Percentiles rank a stretch among this genome's conserved stretches.
These are phyloP conservation scores for Sporothrix mexicana DNA, from an alignment of 2,329 filamentous ascomycete genomes.

Conservation along the genomic window DNA sequence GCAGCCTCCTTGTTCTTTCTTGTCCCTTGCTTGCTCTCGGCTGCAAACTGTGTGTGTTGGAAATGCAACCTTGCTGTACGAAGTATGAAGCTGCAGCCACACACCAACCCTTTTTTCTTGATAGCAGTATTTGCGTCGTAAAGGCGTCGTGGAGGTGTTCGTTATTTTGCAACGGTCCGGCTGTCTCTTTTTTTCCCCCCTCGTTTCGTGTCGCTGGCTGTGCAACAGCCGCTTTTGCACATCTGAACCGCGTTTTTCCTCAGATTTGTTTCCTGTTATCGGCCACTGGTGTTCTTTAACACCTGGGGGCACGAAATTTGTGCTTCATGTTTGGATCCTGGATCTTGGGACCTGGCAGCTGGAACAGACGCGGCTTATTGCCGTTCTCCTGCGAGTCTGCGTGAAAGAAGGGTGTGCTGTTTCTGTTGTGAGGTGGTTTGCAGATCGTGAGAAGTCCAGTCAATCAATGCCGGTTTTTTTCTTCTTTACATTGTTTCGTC, in stretches of 20 bases:
- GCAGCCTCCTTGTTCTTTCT: slow-evolving; percentile 5
- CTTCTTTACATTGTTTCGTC: slow-evolving; percentile 12
- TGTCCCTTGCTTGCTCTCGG: slow-evolving; percentile 14
- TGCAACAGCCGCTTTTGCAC: neutral
- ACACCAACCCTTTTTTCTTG: slow-evolving; percentile 3
- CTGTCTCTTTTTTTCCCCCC: neutral
- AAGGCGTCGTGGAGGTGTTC: neutral
- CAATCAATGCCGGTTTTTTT: slow-evolving; percentile 18
- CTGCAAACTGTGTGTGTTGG: slow-evolving; percentile 1
- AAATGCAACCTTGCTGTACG: slow-evolving; percentile 23
- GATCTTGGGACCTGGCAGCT: slow-evolving; percentile 25
- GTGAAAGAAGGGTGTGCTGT: neutral
- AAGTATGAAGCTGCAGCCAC: slow-evolving; percentile 1
- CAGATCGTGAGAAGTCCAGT: slow-evolving; percentile 23
- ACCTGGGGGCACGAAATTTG: neutral
- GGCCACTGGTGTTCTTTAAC: neutral
- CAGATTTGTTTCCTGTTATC: neutral
- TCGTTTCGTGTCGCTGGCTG: neutral
- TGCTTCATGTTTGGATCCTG: slow-evolving; percentile 22
- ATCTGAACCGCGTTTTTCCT: neutral
- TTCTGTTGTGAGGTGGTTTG: slow-evolving; percentile 22
- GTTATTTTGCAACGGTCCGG: neutral
- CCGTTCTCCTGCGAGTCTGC: slow-evolving; percentile 20
- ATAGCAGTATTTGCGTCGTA: neutral
- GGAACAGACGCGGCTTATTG: slow-evolving; percentile 18